These are phyloP conservation scores for Flaveria trinervia DNA, from an alignment of 129 eudicot genomes.

Conservation along the genomic window DNA sequence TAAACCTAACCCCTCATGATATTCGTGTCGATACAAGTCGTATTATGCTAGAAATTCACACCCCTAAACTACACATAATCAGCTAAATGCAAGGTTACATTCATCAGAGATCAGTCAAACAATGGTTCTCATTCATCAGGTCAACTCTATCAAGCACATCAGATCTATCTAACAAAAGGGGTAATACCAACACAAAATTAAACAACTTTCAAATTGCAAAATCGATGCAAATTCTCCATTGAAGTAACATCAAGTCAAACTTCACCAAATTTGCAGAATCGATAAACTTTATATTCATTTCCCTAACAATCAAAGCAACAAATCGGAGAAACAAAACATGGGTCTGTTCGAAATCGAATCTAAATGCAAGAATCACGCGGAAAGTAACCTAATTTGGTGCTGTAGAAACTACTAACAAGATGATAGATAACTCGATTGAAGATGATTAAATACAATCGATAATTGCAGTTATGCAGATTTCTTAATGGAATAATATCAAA, in stretches of 20 bases:
- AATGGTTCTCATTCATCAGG: conserved; percentile 19
- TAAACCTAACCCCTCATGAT: too few species aligned
- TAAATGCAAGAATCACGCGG: conserved; percentile 8
- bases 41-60: too few species aligned
- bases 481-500: neutral
- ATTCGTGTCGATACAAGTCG: too few species aligned
- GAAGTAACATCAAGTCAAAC: neutral
- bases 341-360: neutral
- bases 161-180: neutral
- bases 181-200: neutral
- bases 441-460: conserved; percentile 18
- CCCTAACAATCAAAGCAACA: neutral
- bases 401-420: neutral
- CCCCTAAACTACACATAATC: too few species aligned
- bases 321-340: neutral
- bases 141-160: conserved; percentile 3
- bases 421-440: neutral
- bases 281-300: neutral
- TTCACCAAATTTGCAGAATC: neutral
- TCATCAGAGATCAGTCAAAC: conserved; percentile 13
- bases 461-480: neutral
- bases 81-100: neutral
- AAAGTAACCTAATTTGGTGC: neutral
- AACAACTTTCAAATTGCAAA: neutral
- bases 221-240: neutral